Percentiles rank a stretch among this genome's conserved stretches.
Conservation (phyloP, 192 early-diverging fungal species). For the Linnemannia exigua region DNA sequence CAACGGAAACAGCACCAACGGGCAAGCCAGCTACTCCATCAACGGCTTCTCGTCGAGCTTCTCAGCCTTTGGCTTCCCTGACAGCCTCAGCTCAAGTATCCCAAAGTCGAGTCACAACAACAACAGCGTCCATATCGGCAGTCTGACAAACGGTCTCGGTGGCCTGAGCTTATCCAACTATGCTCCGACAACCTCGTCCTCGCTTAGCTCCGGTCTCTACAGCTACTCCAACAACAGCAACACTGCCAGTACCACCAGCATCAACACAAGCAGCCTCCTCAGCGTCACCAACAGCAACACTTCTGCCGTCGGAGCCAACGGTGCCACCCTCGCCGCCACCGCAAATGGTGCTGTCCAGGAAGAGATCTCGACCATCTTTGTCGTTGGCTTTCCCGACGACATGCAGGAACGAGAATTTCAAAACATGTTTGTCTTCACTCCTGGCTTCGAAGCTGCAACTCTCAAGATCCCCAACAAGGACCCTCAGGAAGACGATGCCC, state of each 20-base stretch:
- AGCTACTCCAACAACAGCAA: conserved; percentile 19
- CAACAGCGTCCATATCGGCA: conserved; percentile 55
- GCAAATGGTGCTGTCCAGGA: conserved; percentile 59
- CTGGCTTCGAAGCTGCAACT: conserved; percentile 98
- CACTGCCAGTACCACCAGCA: conserved; percentile 9
- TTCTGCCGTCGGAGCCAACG: background rate
- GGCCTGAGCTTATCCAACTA: conserved; percentile 34
- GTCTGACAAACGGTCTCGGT: conserved; percentile 36
- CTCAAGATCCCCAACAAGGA: conserved; percentile 91
- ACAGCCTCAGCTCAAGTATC: conserved; percentile 48
- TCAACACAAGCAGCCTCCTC: conserved; percentile 9
- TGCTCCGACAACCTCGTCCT: conserved; percentile 23
- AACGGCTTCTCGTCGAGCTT: conserved; percentile 8
- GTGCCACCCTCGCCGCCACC: background rate
- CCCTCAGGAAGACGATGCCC: conserved; percentile 65
- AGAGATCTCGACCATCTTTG: conserved; percentile 99
- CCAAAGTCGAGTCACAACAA: conserved; percentile 36
- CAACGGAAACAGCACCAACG: background rate
- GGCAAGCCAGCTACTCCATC: background rate
- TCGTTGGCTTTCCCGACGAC: conserved; percentile 99
- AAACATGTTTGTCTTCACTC: conserved; percentile 99
- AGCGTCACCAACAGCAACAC: conserved; percentile 12
- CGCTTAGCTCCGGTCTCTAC: conserved; percentile 42
- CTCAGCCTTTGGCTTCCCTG: conserved; percentile 23
- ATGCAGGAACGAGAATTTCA: conserved; percentile 99